Percentiles rank a stretch among this genome's conserved stretches.
phyloP scores from a whole-genome alignment of 495 filamentous ascomycete species.

The Lasiosphaeriaceae sp. region DNA sequence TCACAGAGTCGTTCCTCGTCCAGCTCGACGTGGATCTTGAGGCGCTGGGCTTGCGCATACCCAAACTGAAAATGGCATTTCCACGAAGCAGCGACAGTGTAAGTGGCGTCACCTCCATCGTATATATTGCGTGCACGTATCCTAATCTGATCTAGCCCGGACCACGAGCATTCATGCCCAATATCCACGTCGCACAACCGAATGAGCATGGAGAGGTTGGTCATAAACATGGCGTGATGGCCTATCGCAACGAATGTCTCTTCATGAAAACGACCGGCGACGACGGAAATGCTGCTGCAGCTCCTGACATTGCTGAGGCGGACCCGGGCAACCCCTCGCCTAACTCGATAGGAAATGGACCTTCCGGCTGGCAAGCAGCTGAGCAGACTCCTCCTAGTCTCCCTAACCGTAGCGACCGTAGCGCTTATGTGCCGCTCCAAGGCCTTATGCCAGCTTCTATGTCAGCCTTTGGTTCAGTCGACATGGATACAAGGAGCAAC shows the following conservation, averaged over 20 bases:
- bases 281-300: conserved; percentile 26
- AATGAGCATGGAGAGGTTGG: not conserved
- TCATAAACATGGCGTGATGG: not conserved
- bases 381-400: conserved; percentile 26
- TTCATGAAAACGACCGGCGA: conserved; percentile 31
- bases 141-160: conserved; percentile 6
- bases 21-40: conserved; percentile 92
- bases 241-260: conserved; percentile 31
- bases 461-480: conserved; percentile 11
- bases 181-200: not conserved
- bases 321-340: conserved; percentile 18
- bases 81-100: conserved; percentile 48
- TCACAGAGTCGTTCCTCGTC: conserved; percentile 92
- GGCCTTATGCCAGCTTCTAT: conserved; percentile 28
- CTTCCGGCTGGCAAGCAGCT: conserved; percentile 22
- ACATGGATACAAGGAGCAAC: conserved; percentile 18
- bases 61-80: conserved; percentile 49
- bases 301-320: conserved; percentile 25
- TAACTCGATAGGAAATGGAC: conserved; percentile 19
- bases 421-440: conserved; percentile 21
- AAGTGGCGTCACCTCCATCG: conserved; percentile 16
- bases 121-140: not conserved
- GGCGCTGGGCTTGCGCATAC: conserved; percentile 52
- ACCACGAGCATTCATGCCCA: conserved; percentile 2
- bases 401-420: conserved; percentile 26